These are phyloP conservation scores for Eruca vesicaria DNA, from an alignment of 441 rosid genomes.

Conservation along the genomic window DNA sequence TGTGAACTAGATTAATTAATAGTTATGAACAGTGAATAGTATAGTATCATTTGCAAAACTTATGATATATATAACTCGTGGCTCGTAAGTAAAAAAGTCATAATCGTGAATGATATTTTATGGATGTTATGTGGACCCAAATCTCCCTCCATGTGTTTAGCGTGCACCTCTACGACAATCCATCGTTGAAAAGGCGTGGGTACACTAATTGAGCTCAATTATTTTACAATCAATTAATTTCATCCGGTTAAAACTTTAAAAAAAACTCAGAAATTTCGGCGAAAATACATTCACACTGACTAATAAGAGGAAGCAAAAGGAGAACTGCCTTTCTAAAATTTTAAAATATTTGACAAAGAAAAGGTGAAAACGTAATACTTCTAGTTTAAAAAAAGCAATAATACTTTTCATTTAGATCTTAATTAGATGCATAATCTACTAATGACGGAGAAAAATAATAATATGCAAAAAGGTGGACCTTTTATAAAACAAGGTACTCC, in stretches of 20 bases:
- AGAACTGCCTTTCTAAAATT: conserved; percentile 11
- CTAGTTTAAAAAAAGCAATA: neutral
- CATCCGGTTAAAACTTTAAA: neutral
- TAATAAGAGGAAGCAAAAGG: neutral
- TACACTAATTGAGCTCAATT: neutral
- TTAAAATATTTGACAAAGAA: neutral
- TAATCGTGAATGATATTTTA: neutral
- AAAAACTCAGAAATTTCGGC: neutral
- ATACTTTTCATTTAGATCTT: neutral
- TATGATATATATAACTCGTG: neutral
- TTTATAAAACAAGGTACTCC: neutral
- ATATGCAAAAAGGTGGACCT: neutral
- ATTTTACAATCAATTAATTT: neutral
- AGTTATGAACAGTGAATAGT: too few relatives aligned
- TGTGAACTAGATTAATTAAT: too few relatives aligned
- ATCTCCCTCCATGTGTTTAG: conserved; percentile 22
- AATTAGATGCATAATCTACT: neutral
- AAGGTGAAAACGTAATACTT: conserved; percentile 12
- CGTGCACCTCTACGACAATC: conserved; percentile 21
- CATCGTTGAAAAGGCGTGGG: neutral
- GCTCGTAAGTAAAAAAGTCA: neutral
- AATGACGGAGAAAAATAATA: neutral
- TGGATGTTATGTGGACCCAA: conserved; percentile 10
- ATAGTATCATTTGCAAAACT: too few relatives aligned
- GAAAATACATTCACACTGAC: neutral